Conservation (phyloP, 345 rosid genomes). For the Eucalyptus marginata region DNA sequence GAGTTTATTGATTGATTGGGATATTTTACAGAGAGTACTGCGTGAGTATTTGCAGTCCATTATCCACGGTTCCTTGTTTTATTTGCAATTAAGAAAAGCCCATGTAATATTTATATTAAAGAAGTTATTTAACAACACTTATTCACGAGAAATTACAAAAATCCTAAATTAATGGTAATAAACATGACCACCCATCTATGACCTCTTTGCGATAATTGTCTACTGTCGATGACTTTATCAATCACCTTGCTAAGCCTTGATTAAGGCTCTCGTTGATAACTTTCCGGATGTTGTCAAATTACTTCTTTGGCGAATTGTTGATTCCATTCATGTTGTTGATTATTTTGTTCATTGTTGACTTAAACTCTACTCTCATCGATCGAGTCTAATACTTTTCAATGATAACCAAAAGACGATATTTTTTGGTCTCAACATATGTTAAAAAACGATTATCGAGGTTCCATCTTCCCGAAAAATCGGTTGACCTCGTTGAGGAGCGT, state of each 20-base stretch:
- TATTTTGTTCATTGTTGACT: background rate
- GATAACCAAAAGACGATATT: background rate
- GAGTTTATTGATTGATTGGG: background rate
- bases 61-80: background rate
- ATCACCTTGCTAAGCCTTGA: background rate
- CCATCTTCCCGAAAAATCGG: background rate
- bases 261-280: background rate
- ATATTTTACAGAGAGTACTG: background rate
- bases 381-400: background rate
- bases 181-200: background rate
- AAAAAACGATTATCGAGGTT: background rate
- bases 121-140: background rate
- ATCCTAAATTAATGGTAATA: background rate
- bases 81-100: background rate
- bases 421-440: background rate
- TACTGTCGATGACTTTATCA: background rate
- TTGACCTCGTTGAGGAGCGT: background rate
- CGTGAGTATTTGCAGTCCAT: background rate
- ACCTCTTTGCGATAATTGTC: background rate
- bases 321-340: background rate
- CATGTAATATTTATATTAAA: background rate
- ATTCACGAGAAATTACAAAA: background rate
- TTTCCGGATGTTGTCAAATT: background rate
- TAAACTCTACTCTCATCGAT: background rate
- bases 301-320: background rate